phyloP scores from a whole-genome alignment of 306 rosid genomes.

The Vigna trinervia region DNA sequence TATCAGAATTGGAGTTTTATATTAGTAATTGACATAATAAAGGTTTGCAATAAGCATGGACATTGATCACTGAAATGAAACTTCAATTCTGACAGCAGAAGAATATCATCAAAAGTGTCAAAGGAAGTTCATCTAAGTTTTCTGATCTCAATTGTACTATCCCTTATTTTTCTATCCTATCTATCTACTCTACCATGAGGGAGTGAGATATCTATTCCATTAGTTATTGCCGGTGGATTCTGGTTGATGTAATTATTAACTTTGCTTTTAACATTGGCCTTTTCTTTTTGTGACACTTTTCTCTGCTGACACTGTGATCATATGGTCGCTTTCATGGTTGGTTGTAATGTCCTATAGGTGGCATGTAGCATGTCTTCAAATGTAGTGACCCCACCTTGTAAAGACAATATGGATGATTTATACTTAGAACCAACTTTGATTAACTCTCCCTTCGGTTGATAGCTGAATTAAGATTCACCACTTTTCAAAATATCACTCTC shows the following conservation, averaged over 20 bases:
- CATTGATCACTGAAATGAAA: too few relatives aligned
- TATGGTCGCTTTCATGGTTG: slow-evolving; percentile 35
- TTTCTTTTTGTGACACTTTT: slow-evolving; percentile 55
- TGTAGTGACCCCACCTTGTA: slow-evolving; percentile 45
- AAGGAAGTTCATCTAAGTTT: slow-evolving; percentile 28
- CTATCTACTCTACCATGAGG: slow-evolving; percentile 22
- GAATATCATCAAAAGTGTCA: too few relatives aligned
- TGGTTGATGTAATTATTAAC: slow-evolving; percentile 60
- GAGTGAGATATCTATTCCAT: slow-evolving; percentile 46
- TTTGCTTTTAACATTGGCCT: slow-evolving; percentile 51
- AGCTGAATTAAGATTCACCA: background rate
- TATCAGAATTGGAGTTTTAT: too few relatives aligned
- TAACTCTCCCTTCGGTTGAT: slow-evolving; percentile 6
- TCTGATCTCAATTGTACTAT: slow-evolving; percentile 33
- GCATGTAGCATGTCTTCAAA: slow-evolving; percentile 30
- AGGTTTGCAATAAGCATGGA: too few relatives aligned
- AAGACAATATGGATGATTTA: slow-evolving; percentile 34
- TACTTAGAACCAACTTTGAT: slow-evolving; percentile 26
- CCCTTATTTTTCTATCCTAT: background rate
- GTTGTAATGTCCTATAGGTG: slow-evolving; percentile 50
- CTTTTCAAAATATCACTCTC: background rate
- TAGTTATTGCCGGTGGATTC: slow-evolving; percentile 52
- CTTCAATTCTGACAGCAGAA: too few relatives aligned
- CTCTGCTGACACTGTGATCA: slow-evolving; percentile 47
- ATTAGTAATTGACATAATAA: too few relatives aligned